Evolutionary conservation across 2,329 filamentous ascomycete genomes (phyloP).

Genomic region (Hymenoscyphus scutula): DNA sequence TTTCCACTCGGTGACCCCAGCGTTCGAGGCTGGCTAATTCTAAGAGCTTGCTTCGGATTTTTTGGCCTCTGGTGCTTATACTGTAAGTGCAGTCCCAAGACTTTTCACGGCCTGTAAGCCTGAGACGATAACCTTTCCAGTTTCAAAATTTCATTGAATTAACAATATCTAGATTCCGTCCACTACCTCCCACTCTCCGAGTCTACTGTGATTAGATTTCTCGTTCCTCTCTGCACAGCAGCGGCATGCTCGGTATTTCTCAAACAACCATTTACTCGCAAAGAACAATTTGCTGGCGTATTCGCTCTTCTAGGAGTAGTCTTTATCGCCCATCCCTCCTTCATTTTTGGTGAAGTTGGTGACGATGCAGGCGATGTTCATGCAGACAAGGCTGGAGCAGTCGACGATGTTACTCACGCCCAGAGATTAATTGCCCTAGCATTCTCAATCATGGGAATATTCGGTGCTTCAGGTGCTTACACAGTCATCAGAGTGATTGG

Average conservation of each 20-base stretch:
- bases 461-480: constrained; percentile 72
- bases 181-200: constrained; percentile 83
- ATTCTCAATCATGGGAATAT: constrained; percentile 71
- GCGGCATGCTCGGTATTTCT: constrained; percentile 74
- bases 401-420: constrained; percentile 25
- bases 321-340: constrained; percentile 67
- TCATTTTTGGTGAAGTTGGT: constrained; percentile 26
- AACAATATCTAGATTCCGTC: constrained; percentile 30
- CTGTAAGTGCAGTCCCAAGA: constrained; percentile 22
- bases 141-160: background rate
- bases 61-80: constrained; percentile 69
- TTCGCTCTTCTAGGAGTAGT: constrained; percentile 78
- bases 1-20: constrained; percentile 68
- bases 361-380: constrained; percentile 19
- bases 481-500: constrained; percentile 79
- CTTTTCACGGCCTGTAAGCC: background rate
- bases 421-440: constrained; percentile 60
- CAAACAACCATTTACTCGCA: constrained; percentile 72
- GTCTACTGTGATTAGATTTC: constrained; percentile 85
- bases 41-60: constrained; percentile 68
- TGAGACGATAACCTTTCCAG: background rate
- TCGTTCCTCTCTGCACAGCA: constrained; percentile 77
- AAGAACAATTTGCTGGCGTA: constrained; percentile 72
- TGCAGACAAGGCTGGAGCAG: constrained; percentile 9
- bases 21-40: constrained; percentile 65